Conservation (phyloP, 2,329 filamentous ascomycete genomes). For the Ophiocordyceps camponoti-floridani region DNA sequence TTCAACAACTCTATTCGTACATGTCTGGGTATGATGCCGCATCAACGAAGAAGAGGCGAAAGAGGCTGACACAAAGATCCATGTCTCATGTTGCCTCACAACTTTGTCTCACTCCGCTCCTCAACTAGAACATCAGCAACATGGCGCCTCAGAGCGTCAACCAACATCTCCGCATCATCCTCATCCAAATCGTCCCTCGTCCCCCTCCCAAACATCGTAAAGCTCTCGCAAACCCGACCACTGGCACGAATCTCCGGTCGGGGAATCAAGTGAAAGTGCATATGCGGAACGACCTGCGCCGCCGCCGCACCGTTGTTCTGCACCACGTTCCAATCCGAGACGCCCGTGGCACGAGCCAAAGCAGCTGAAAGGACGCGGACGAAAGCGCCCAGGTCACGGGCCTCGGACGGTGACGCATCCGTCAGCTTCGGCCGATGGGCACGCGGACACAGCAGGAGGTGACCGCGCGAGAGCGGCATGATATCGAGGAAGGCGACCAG, state of each 20-base stretch:
- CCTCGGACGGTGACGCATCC: constrained; percentile 46
- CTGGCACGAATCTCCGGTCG: constrained; percentile 48
- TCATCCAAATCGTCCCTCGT: constrained; percentile 59
- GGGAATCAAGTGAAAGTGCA: constrained; percentile 90
- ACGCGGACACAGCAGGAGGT: constrained; percentile 68
- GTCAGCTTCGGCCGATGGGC: constrained; percentile 61
- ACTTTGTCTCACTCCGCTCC: constrained; percentile 12
- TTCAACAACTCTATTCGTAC: no score
- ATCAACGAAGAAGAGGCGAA: no score
- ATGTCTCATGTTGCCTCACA: neutral
- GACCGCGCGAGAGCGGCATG: constrained; percentile 66
- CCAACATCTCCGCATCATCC: constrained; percentile 47
- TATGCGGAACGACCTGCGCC: constrained; percentile 81
- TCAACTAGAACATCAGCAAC: constrained; percentile 28
- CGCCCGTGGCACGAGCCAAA: constrained; percentile 48
- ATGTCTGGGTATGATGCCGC: no score
- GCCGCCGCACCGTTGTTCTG: constrained; percentile 88
- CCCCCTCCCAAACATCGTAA: constrained; percentile 70
- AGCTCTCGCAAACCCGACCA: constrained; percentile 40
- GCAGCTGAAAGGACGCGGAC: constrained; percentile 58
- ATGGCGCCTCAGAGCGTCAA: constrained; percentile 30
- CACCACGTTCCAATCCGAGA: constrained; percentile 85
- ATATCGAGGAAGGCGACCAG: constrained; percentile 88
- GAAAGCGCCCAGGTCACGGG: constrained; percentile 46
- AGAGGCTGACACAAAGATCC: no score